Base-by-base conservation (phyloP, 805 yeast genomes). In the Lachancea sp. region DNA sequence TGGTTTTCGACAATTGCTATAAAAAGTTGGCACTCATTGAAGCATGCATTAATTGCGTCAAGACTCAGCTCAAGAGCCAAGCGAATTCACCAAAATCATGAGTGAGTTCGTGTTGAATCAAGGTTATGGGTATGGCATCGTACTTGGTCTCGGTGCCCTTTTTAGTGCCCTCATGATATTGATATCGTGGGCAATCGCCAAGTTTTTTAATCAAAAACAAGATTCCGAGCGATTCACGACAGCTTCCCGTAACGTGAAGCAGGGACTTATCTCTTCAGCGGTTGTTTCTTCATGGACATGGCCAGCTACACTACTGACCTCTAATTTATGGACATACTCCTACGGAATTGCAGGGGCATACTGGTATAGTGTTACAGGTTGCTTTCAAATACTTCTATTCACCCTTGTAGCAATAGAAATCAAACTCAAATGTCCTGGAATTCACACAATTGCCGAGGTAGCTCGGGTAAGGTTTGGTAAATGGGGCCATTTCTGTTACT, bases 181-280 rank as follows among this genome's bases (percentile, higher is more conserved):
- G 7, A 20, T 41, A 9, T 25, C 44, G 9, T 25, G 39, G 39
- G 16, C 25, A 12, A 70, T 85, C 29, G 74, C 77, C 51, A 70
- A 95, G 35, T 87, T 86, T 63, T 85, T 84, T 58, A 74, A 75
- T 54, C 95, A 87, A 63, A 73, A 82, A 47, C 81, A 85, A 65
- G 85, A 93, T n/a, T 86, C 95, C 6, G 95, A 87, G 65, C 93
- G 85, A 59, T 87, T 88, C 56, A 78, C 90, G 4, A 86, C 95
- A 6, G 95, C 95, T 36, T 93, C 95, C 50, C 74, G 95, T 56
- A 72, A 84, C 3, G 89, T 87, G 40, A 82, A 81, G 53, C 78
- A 87, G 2, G 88, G 89, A 42, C 70, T 88, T 50, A 81, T 86
- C 52, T 78, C 88, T 11, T 78, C 91, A 10, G 93, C 95, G 12